These are phyloP conservation scores for Chlorella sorokiniana DNA, from an alignment of 139 green algal species.

Conservation along the genomic window DNA sequence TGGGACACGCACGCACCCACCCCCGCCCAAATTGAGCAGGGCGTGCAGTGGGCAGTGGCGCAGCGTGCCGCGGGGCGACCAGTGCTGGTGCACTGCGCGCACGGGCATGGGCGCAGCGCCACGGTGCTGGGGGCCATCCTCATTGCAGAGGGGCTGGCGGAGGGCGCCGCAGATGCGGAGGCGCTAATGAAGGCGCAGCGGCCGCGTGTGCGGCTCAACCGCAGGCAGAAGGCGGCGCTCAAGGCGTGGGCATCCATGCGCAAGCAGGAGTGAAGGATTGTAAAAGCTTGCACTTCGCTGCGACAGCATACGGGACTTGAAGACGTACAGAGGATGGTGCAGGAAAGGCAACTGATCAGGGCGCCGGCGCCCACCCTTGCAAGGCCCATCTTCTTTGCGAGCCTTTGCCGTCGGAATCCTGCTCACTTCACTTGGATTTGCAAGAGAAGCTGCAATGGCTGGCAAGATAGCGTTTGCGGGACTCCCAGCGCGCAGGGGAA, in stretches of 20 bases:
- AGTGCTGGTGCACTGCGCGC: conserved; percentile 71
- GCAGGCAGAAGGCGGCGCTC: conserved; percentile 39
- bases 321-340: too few species aligned
- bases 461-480: too few species aligned
- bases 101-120: conserved; percentile 63
- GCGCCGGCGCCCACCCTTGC: too few species aligned
- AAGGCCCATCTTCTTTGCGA: too few species aligned
- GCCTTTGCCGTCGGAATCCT: too few species aligned
- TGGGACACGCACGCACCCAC: conserved; percentile 63
- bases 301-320: too few species aligned
- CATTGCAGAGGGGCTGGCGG: conserved; percentile 35
- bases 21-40: conserved; percentile 51
- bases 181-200: conserved; percentile 31
- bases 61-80: conserved; percentile 39
- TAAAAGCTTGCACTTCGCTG: too few species aligned
- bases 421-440: too few species aligned
- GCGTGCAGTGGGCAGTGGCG: conserved; percentile 55
- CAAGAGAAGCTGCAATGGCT: too few species aligned
- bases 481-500: too few species aligned
- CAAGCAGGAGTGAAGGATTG: neutral
- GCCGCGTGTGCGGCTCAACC: conserved; percentile 55
- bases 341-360: too few species aligned
- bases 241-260: conserved; percentile 24
- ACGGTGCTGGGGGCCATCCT: conserved; percentile 60
- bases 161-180: conserved; percentile 14